Conservation (phyloP, 2,329 filamentous ascomycete genomes). For the Fusarium nygamai region DNA sequence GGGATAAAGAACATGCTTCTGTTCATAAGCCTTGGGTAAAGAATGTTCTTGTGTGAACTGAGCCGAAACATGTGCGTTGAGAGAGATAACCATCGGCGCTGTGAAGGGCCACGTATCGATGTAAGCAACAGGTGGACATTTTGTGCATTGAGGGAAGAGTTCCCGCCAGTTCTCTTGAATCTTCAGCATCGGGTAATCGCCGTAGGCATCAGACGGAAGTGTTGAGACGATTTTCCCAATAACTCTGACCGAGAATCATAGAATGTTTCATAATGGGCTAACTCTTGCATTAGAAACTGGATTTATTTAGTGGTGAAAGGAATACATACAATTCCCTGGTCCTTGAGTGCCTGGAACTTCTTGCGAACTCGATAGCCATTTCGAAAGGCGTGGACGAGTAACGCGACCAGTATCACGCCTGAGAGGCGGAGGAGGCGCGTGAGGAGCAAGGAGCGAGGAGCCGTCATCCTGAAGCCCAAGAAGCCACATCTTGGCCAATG, state of each 20-base stretch:
- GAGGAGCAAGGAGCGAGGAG: background rate
- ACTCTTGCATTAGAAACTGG: background rate
- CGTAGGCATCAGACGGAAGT: constrained; percentile 29
- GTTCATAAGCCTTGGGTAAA: constrained; percentile 41
- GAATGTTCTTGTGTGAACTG: constrained; percentile 38
- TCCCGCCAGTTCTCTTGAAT: constrained; percentile 31
- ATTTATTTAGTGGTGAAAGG: accelerated
- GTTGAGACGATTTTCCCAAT: constrained; percentile 10
- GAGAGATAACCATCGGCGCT: constrained; percentile 23
- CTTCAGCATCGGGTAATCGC: constrained; percentile 22
- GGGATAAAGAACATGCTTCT: constrained; percentile 42
- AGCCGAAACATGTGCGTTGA: constrained; percentile 30
- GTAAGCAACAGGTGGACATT: constrained; percentile 42
- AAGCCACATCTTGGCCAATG: background rate
- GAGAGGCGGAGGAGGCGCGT: background rate
- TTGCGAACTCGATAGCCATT: constrained; percentile 14
- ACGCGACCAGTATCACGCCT: background rate
- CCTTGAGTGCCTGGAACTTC: constrained; percentile 2
- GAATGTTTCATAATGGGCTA: constrained; percentile 35
- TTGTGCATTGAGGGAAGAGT: constrained; percentile 29
- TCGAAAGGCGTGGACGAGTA: constrained; percentile 4
- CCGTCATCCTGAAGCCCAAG: background rate
- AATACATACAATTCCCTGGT: constrained; percentile 6
- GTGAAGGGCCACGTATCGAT: constrained; percentile 46
- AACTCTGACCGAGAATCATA: constrained; percentile 28